These are phyloP conservation scores for Magnolia officinalis DNA, from an alignment of 164 flowering plant species.

Conservation along the genomic window DNA sequence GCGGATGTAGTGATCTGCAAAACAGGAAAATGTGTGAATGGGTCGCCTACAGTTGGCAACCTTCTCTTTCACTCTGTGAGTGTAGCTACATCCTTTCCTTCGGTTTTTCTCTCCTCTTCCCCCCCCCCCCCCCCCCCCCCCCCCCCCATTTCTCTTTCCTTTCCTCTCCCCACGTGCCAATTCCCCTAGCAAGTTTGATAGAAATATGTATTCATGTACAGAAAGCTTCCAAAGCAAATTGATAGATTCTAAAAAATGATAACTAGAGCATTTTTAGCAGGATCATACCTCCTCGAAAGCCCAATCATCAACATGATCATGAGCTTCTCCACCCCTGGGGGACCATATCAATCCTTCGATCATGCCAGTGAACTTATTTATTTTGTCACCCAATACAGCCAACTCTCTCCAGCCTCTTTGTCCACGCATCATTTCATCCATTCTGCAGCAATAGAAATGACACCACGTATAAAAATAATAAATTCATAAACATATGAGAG, in stretches of 20 bases:
- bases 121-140: too few species aligned
- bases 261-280: not conserved
- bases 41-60: too few species aligned
- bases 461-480: not conserved
- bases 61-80: too few species aligned
- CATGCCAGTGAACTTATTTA: slow-evolving; percentile 95
- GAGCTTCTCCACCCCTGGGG: slow-evolving; percentile 64
- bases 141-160: too few species aligned
- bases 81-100: too few species aligned
- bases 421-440: slow-evolving; percentile 99
- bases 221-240: not conserved
- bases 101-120: too few species aligned
- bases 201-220: not conserved
- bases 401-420: slow-evolving; percentile 99
- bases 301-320: slow-evolving; percentile 75
- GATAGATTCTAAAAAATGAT: not conserved
- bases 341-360: slow-evolving; percentile 97
- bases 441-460: slow-evolving; percentile 44
- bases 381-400: slow-evolving; percentile 85
- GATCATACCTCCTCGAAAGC: slow-evolving; percentile 82
- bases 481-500: too few species aligned
- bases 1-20: too few species aligned
- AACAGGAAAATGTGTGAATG: too few species aligned
- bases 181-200: not conserved
- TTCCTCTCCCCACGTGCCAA: too few species aligned